Evolutionary conservation across 1,284 basidiomycete species (phyloP), one percentile per base, ranked within the genome.

Genomic region (Blastosporella zonata): DNA sequence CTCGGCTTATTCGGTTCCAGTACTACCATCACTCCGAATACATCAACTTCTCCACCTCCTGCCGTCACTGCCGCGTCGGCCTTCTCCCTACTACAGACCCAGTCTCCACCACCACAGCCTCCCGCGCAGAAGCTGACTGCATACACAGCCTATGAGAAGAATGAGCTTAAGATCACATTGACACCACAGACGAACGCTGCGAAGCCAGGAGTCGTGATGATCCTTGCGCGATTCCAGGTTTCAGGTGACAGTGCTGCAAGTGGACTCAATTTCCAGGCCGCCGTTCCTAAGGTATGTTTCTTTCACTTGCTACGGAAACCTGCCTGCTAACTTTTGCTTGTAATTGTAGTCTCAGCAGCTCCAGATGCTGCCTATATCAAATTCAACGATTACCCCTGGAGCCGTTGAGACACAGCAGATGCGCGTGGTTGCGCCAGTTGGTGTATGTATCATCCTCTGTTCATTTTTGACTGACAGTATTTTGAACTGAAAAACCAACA

Each of bases 281-380:
- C 97, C 2, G 97, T 99, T 7, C 97, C 97, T 2, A 97, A 95
- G 79, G 93, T 93, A 54, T 52, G 69, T 64, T 17, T 20, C 12
- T 40, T 49, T 43, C 29, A 43, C 42, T 33, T 35, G 38, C 44
- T 9, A 25, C 9, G 12, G 17, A 27, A 18, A 15, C 7, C 15
- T 4, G 27, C 12, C 28, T 12, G 12, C 9, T 36, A 13, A 47
- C 15, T 45, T 29, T 36, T 43, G 17, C 23, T 25, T 36, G 21
- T 49, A 7, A 41, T 49, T 38, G 3, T 61, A 97, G 93, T 93
- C 93, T 0, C 96, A 98, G 72, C 95, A 97, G 65, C 68, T 99
- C 50, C 95, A 98, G 66, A 99, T 99, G 96, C 79, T 94, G 51
- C 92, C 96, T 4, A 98, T 99, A 85, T 94, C 93, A 6, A 94